A percentile compares a stretch with the other conserved stretches of the same genome.
These are phyloP conservation scores for Craterostigma plantagineum DNA, from an alignment of 257 asterid genomes.

Conservation along the genomic window DNA sequence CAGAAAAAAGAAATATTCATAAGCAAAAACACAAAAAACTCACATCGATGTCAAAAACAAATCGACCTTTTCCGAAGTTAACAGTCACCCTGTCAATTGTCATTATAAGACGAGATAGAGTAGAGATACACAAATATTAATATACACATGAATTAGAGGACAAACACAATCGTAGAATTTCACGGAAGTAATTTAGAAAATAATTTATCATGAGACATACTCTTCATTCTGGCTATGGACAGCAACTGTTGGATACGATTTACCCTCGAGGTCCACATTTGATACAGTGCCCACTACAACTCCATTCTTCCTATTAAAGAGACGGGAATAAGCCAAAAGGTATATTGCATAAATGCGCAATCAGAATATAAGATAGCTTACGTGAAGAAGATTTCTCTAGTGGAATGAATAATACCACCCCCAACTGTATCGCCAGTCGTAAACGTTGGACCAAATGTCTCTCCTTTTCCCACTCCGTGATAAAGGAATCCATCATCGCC, in stretches of 20 bases:
- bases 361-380: slow-evolving; percentile 11
- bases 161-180: slow-evolving; percentile 7
- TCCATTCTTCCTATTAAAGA: slow-evolving; percentile 72
- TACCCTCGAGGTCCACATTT: slow-evolving; percentile 67
- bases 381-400: slow-evolving; percentile 89
- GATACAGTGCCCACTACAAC: slow-evolving; percentile 45
- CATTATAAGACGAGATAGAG: too few species aligned
- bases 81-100: slow-evolving; percentile 79
- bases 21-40: slow-evolving; percentile 6
- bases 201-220: slow-evolving; percentile 29
- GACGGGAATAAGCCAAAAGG: slow-evolving; percentile 11
- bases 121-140: slow-evolving; percentile 10
- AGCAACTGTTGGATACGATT: slow-evolving; percentile 74
- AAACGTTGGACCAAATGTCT: slow-evolving; percentile 66
- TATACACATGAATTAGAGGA: slow-evolving; percentile 6
- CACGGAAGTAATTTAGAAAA: slow-evolving; percentile 9
- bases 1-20: too few species aligned
- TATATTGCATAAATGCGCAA: background rate
- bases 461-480: slow-evolving; percentile 89
- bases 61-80: slow-evolving; percentile 76
- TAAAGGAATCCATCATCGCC: slow-evolving; percentile 87
- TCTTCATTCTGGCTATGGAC: slow-evolving; percentile 96
- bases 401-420: slow-evolving; percentile 78
- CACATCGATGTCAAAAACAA: slow-evolving; percentile 71
- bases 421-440: slow-evolving; percentile 87